Evolutionary conservation across 495 filamentous ascomycete species (phyloP).

Genomic region (Lepidopterella palustris): DNA sequence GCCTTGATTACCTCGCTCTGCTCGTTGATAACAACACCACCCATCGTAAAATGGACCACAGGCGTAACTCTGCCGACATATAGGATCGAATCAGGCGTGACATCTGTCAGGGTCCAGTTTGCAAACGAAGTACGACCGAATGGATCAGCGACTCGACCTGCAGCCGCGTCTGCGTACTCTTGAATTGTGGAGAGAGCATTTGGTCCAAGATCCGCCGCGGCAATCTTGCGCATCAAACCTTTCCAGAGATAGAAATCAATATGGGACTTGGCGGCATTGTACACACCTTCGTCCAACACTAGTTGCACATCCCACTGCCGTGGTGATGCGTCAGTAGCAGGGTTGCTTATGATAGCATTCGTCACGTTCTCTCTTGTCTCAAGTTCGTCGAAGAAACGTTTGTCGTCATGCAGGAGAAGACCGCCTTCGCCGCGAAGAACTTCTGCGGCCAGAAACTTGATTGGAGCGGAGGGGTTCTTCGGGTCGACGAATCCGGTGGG

Average conservation of each 20-base stretch:
- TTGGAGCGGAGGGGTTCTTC: slow-evolving; percentile 31
- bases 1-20: slow-evolving; percentile 38
- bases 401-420: slow-evolving; percentile 42
- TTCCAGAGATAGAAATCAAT: slow-evolving; percentile 55
- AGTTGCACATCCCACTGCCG: slow-evolving; percentile 51
- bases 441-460: slow-evolving; percentile 59
- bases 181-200: slow-evolving; percentile 39
- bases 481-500: slow-evolving; percentile 72
- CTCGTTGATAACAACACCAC: slow-evolving; percentile 46
- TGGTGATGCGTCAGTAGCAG: slow-evolving; percentile 21
- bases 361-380: slow-evolving; percentile 49
- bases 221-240: slow-evolving; percentile 47
- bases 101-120: slow-evolving; percentile 46
- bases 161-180: slow-evolving; percentile 41
- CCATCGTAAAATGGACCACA: slow-evolving; percentile 57
- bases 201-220: slow-evolving; percentile 43
- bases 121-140: slow-evolving; percentile 47
- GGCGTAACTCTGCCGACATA: slow-evolving; percentile 53
- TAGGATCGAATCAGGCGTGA: slow-evolving; percentile 44
- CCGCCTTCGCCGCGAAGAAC: slow-evolving; percentile 54
- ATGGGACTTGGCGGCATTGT: slow-evolving; percentile 45
- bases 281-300: slow-evolving; percentile 52
- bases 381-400: slow-evolving; percentile 53
- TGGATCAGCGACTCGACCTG: slow-evolving; percentile 34
- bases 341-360: slow-evolving; percentile 40